Evolutionary conservation across 768 basidiomycete species (phyloP), one percentile per base, ranked within the genome.

Genomic region (Tylopilus vinaceipallidus): DNA sequence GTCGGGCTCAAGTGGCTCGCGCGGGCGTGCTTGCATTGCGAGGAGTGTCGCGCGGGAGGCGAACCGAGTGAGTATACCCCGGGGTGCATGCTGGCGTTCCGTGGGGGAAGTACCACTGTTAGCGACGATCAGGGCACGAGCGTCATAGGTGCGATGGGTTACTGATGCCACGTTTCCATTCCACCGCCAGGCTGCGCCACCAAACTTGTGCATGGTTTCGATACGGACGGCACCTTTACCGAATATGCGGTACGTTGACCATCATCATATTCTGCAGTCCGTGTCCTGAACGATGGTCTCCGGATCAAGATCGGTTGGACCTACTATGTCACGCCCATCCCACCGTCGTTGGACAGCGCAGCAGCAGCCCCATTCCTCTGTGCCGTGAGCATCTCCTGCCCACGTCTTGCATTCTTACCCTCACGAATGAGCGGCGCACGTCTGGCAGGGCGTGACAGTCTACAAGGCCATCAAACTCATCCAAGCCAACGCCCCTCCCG

Each of bases 1-100:
- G 76, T 75, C 22, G 75, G 76, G 8, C 64, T 77, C 57, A 77
- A 76, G 27, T 77, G 73, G 69, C 49, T 71, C 27, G 72, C 71
- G 17, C 64, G 69, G 35, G 53, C 64, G 27, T 77, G 76, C 54
- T 55, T 73, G 40, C 45, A 64, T 27, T 78, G 76, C 47, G 65
- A 70, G n/a, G 54, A 64, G 50, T 79, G 77, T 57, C 62, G 68
- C 19, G 51, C 52, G 20, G 74, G 71, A 3, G 53, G 63, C 37
- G 75, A 76, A 41, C 42, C 64, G 19, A 29, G 66, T 68, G 33
- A 55, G 66, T 57, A 11, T 9, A 24, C 10, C 23, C 8, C 20
- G 22, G 10, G 12, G 2, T 24, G 29, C 34, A 24, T 22, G 3
- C n/a, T n/a, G n/a, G n/a, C n/a, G 17, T 17, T 11, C 7, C 8